These are phyloP conservation scores for Colletotrichum magnum DNA, from an alignment of 2,329 filamentous ascomycete species.

Conservation along the genomic window DNA sequence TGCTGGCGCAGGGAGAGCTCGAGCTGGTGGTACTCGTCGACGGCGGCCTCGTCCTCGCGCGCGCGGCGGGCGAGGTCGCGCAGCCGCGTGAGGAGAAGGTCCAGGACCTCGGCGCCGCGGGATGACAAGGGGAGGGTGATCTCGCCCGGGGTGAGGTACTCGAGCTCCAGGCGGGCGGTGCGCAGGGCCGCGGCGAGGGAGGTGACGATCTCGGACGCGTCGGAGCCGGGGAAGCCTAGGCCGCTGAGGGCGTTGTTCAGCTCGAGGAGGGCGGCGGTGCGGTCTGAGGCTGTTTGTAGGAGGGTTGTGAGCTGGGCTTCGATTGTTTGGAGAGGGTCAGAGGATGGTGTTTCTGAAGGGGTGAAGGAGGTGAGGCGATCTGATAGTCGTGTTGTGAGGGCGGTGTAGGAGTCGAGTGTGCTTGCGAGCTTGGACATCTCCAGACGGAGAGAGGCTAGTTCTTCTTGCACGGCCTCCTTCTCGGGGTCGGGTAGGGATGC, in stretches of 20 bases:
- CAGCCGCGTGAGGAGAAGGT: conserved; percentile 66
- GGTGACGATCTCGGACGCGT: conserved; percentile 63
- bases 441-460: conserved; percentile 63
- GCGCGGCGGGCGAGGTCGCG: conserved; percentile 62
- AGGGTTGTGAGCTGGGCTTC: conserved; percentile 60
- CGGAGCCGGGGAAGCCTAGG: conserved; percentile 66
- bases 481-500: conserved; percentile 58
- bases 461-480: conserved; percentile 58
- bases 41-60: conserved; percentile 65
- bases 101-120: conserved; percentile 68
- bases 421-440: conserved; percentile 64
- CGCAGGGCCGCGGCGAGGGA: conserved; percentile 66
- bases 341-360: conserved; percentile 35
- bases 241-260: conserved; percentile 61
- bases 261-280: conserved; percentile 61
- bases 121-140: conserved; percentile 65
- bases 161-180: conserved; percentile 71
- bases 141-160: conserved; percentile 74
- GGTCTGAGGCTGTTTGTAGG: conserved; percentile 62
- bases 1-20: conserved; percentile 71
- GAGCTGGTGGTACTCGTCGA: conserved; percentile 73
- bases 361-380: conserved; percentile 53
- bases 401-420: conserved; percentile 63
- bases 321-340: conserved; percentile 45
- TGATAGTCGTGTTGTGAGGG: conserved; percentile 55